A percentile compares a stretch with the other conserved stretches of the same genome.
Evolutionary conservation across 495 filamentous ascomycete genomes (phyloP).

Genomic region (Aspergillus bertholletiae): DNA sequence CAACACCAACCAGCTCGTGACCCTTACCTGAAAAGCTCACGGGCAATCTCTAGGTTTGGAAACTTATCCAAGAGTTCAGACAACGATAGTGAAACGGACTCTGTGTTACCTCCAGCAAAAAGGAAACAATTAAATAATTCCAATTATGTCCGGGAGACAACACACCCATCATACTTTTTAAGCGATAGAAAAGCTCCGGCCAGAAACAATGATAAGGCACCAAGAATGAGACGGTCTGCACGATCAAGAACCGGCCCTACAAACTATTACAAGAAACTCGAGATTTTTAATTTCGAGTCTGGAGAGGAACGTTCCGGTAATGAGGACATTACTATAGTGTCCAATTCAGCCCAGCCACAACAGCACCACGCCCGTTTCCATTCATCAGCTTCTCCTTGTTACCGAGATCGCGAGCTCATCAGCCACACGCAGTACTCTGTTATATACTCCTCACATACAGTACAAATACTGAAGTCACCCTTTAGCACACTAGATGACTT

Average conservation of each 20-base stretch:
- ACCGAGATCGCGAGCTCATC: neutral
- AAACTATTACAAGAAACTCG: conserved; percentile 24
- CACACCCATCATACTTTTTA: neutral
- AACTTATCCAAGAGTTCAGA: neutral
- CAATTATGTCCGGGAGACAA: neutral
- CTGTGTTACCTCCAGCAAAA: neutral
- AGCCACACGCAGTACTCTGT: neutral
- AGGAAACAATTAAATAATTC: neutral
- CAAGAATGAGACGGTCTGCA: conserved; percentile 20
- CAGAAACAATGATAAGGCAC: neutral
- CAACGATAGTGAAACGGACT: neutral
- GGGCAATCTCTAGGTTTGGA: neutral
- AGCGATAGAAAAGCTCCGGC: neutral
- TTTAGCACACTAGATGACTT: conserved; percentile 9
- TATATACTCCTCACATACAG: conserved; percentile 6
- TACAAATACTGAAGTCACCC: conserved; percentile 8
- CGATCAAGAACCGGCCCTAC: conserved; percentile 17
- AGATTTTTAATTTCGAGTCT: conserved; percentile 4
- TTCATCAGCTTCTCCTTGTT: neutral
- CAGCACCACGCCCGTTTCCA: neutral
- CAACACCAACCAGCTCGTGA: neutral
- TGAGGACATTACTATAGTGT: neutral
- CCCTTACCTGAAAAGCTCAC: neutral
- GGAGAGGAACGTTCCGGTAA: conserved; percentile 7
- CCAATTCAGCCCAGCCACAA: neutral